Conservation (phyloP, 202 grass and related monocot genomes). For the Setaria italica region DNA sequence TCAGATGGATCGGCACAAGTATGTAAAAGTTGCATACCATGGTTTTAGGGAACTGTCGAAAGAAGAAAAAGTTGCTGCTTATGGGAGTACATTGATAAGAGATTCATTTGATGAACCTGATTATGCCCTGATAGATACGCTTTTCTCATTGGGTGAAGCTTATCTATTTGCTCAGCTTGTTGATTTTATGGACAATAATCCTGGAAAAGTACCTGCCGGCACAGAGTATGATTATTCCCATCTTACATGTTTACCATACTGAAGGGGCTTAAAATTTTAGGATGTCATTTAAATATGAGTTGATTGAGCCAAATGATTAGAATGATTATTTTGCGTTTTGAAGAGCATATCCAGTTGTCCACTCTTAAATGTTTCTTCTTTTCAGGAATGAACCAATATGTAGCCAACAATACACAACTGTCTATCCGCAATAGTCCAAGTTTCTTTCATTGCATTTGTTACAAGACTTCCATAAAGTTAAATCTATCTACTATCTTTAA, state of each 20-base stretch:
- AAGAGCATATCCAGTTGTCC: conserved; percentile 17
- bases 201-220: conserved; percentile 86
- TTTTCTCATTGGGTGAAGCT: conserved; percentile 96
- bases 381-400: conserved; percentile 18
- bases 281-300: conserved; percentile 24
- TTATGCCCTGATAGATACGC: conserved; percentile 94
- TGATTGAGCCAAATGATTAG: conserved; percentile 1
- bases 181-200: conserved; percentile 93
- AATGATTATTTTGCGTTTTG: conserved; percentile 21
- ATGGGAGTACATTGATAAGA: conserved; percentile 89
- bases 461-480: not conserved
- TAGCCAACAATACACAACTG: conserved; percentile 8
- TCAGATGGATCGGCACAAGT: conserved; percentile 99
- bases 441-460: not conserved
- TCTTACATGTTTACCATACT: conserved; percentile 38
- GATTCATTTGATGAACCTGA: conserved; percentile 99
- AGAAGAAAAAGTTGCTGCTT: conserved; percentile 90
- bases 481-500: not conserved
- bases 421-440: not conserved
- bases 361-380: not conserved
- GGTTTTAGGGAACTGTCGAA: conserved; percentile 93
- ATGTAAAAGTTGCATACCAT: conserved; percentile 99
- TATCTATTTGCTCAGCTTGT: conserved; percentile 98
- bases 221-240: conserved; percentile 68
- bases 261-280: conserved; percentile 19